Evolutionary conservation across 2,329 filamentous ascomycete genomes (phyloP).

Genomic region (Trichoderma citrinoviride): DNA sequence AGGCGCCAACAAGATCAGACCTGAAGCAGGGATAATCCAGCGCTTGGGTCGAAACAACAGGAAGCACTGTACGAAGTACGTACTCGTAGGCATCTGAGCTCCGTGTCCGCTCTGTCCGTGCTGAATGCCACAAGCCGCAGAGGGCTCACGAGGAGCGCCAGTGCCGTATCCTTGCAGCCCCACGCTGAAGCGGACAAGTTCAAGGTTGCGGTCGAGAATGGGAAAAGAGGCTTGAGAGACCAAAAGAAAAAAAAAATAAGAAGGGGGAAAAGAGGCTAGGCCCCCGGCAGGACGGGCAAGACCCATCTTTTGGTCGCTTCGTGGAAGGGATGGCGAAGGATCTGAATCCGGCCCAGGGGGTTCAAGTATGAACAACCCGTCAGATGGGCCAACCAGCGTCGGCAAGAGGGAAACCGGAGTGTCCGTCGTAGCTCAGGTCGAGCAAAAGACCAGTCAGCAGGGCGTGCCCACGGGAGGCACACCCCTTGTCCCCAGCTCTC

Average conservation of each 20-base stretch:
- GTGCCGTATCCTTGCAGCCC: conserved; percentile 7
- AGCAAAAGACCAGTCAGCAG: neutral
- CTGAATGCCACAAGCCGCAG: conserved; percentile 20
- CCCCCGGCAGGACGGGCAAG: neutral
- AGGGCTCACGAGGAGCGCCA: conserved; percentile 13
- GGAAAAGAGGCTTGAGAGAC: neutral
- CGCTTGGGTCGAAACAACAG: conserved; percentile 19
- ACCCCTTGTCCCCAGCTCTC: conserved; percentile 4
- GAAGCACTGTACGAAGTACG: neutral
- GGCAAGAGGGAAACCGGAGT: conserved; percentile 9
- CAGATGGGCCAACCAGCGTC: conserved; percentile 21
- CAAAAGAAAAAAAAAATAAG: neutral
- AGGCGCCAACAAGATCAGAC: conserved; percentile 9
- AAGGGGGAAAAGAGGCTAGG: neutral
- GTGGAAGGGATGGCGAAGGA: conserved; percentile 35
- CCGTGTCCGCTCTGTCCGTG: conserved; percentile 25
- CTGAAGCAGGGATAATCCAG: conserved; percentile 8
- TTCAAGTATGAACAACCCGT: conserved; percentile 24
- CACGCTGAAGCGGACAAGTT: neutral
- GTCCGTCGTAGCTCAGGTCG: conserved; percentile 11
- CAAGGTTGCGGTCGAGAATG: conserved; percentile 1
- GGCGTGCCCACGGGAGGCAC: neutral
- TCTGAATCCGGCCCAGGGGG: conserved; percentile 29
- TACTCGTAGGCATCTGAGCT: conserved; percentile 5
- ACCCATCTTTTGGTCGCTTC: conserved; percentile 5